Evolutionary conservation across 2,329 filamentous ascomycete species (phyloP).

Genomic region (Aspergillus ibericus): DNA sequence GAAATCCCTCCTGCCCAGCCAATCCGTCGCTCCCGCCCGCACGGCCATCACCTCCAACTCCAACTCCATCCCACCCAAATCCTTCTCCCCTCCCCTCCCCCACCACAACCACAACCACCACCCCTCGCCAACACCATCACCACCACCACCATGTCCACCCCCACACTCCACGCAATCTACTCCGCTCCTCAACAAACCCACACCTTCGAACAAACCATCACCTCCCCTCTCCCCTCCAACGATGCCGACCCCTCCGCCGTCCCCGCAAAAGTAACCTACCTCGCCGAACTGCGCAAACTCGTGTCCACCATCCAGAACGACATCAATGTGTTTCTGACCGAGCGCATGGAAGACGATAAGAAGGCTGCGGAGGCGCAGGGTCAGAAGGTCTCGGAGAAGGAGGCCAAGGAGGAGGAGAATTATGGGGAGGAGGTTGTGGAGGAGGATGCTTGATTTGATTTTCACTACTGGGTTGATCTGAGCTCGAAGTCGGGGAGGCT

Average conservation of each 20-base stretch:
- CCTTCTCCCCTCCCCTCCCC: background rate
- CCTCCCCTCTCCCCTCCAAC: slow-evolving; percentile 27
- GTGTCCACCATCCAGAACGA: slow-evolving; percentile 56
- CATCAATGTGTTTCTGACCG: slow-evolving; percentile 60
- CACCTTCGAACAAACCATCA: slow-evolving; percentile 35
- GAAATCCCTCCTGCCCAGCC: too few relatives aligned
- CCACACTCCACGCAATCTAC: slow-evolving; percentile 27
- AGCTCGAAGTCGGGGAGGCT: background rate
- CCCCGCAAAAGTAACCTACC: slow-evolving; percentile 53
- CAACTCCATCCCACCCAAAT: background rate
- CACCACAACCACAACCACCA: background rate
- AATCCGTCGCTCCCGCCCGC: too few relatives aligned
- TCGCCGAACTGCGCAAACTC: slow-evolving; percentile 52
- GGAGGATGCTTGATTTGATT: slow-evolving; percentile 55
- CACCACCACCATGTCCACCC: background rate
- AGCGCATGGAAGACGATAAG: slow-evolving; percentile 64
- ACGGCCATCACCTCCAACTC: too few relatives aligned
- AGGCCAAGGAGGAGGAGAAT: slow-evolving; percentile 55
- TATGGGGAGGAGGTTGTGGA: slow-evolving; percentile 81
- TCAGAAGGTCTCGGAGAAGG: slow-evolving; percentile 38
- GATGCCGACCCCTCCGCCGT: slow-evolving; percentile 21
- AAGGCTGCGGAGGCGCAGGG: slow-evolving; percentile 34
- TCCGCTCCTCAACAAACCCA: slow-evolving; percentile 30
- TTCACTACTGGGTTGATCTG: slow-evolving; percentile 12
- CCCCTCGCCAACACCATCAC: background rate